Percentiles rank a stretch among this genome's conserved stretches.
Conservation (phyloP, 1,284 basidiomycete species). For the Cerioporus squamosus region DNA sequence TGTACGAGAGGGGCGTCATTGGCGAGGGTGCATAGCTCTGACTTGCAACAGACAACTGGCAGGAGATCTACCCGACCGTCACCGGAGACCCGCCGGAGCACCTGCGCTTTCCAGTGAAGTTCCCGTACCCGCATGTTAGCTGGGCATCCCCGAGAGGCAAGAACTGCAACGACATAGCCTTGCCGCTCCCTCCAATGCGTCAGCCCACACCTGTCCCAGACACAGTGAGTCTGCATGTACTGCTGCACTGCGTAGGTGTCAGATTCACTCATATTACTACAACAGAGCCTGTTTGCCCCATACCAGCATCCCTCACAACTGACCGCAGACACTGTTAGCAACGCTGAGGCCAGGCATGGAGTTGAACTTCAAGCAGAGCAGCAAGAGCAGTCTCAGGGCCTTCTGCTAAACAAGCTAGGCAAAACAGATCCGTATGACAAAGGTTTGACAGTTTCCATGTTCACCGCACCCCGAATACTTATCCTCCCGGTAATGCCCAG, state of each 20-base stretch:
- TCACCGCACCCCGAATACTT: background rate
- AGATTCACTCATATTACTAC: background rate
- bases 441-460: slow-evolving; percentile 14
- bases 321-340: slow-evolving; percentile 7
- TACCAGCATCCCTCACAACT: slow-evolving; percentile 23
- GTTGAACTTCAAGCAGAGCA: background rate
- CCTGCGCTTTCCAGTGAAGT: slow-evolving; percentile 25
- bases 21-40: background rate
- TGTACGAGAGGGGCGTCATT: background rate
- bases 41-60: slow-evolving; percentile 28
- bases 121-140: slow-evolving; percentile 30
- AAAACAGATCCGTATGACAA: slow-evolving; percentile 33
- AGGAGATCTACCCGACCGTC: slow-evolving; percentile 15
- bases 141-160: slow-evolving; percentile 24
- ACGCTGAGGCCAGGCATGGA: background rate
- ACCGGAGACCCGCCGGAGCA: slow-evolving; percentile 23
- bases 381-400: background rate
- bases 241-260: background rate
- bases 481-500: too few species aligned
- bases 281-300: slow-evolving; percentile 18
- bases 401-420: slow-evolving; percentile 1
- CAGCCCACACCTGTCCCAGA: slow-evolving; percentile 24
- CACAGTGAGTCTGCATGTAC: slow-evolving; percentile 6
- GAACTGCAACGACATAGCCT: slow-evolving; percentile 25
- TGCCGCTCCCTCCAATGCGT: slow-evolving; percentile 25